phyloP scores from a whole-genome alignment of 768 basidiomycete genomes.

The Mycena vitilis region DNA sequence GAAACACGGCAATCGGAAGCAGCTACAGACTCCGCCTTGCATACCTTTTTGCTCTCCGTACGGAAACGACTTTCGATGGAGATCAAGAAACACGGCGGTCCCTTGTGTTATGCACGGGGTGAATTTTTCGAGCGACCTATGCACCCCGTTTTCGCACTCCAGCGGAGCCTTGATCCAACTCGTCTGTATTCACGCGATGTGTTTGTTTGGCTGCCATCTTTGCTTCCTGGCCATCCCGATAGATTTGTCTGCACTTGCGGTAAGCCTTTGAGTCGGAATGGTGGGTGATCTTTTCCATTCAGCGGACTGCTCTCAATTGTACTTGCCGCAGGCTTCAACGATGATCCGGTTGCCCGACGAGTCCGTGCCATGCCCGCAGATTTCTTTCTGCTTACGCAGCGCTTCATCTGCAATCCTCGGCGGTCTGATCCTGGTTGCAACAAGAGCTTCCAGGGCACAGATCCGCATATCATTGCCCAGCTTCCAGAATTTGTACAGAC shows the following conservation, averaged over 20 bases:
- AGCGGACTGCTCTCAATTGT: neutral
- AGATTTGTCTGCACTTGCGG: conserved; percentile 29
- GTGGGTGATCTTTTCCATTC: neutral
- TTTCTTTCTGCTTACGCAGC: conserved; percentile 33
- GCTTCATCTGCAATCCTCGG: conserved; percentile 25
- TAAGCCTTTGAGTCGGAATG: conserved; percentile 14
- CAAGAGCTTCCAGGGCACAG: no score
- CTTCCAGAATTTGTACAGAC: no score
- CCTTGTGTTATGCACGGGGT: conserved; percentile 10
- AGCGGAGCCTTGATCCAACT: neutral
- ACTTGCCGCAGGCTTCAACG: conserved; percentile 25
- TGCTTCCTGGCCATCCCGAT: conserved; percentile 21
- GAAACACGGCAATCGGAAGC: neutral
- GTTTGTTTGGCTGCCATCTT: no score
- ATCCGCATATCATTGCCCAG: no score
- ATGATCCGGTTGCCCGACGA: conserved; percentile 32
- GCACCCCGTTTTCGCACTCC: conserved; percentile 10
- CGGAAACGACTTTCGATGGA: neutral
- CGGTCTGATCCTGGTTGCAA: no score
- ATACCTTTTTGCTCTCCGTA: neutral
- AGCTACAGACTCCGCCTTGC: neutral
- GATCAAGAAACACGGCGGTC: neutral
- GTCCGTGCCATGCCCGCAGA: conserved; percentile 24
- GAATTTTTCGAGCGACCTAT: conserved; percentile 11
- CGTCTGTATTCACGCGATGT: conserved; percentile 1